These are phyloP conservation scores for Lactarius trivialis DNA, from an alignment of 768 basidiomycete genomes.

Conservation along the genomic window DNA sequence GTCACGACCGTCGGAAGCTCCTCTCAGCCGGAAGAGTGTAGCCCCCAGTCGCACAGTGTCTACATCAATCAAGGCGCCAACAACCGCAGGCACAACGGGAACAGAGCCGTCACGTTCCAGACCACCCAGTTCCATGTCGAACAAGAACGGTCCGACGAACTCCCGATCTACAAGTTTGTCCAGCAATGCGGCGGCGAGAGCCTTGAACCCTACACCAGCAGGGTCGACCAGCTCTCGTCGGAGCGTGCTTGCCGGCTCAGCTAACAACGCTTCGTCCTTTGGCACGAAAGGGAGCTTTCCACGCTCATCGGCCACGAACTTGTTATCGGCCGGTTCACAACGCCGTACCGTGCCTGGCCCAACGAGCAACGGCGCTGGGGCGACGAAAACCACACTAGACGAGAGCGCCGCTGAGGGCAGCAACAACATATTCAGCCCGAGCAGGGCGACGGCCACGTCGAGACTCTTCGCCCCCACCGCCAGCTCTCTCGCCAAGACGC, in stretches of 20 bases:
- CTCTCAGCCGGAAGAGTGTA: background rate
- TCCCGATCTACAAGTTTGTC: slow-evolving; percentile 3
- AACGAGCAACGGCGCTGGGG: slow-evolving; percentile 12
- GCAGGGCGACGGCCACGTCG: slow-evolving; percentile 15
- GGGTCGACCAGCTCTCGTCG: slow-evolving; percentile 13
- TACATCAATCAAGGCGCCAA: slow-evolving; percentile 4
- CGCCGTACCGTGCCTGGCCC: slow-evolving; percentile 22
- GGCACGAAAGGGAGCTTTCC: slow-evolving; percentile 29
- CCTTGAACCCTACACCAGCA: slow-evolving; percentile 10
- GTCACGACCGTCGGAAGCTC: slow-evolving; percentile 4
- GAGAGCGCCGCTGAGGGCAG: background rate
- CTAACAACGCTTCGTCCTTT: slow-evolving; percentile 25
- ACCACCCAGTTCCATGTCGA: slow-evolving; percentile 26
- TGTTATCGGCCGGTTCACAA: slow-evolving; percentile 43
- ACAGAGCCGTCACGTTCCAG: slow-evolving; percentile 21
- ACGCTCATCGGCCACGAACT: slow-evolving; percentile 27
- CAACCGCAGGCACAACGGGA: slow-evolving; percentile 11
- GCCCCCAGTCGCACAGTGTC: slow-evolving; percentile 5
- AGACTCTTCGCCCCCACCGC: slow-evolving; percentile 27
- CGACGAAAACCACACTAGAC: background rate
- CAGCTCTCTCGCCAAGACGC: slow-evolving; percentile 22
- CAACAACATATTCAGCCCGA: slow-evolving; percentile 19
- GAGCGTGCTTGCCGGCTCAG: slow-evolving; percentile 7
- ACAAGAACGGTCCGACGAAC: background rate
- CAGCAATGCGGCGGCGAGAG: slow-evolving; percentile 9